These are phyloP conservation scores for Rauvolfia tetraphylla DNA, from an alignment of 257 asterid species.

Conservation along the genomic window DNA sequence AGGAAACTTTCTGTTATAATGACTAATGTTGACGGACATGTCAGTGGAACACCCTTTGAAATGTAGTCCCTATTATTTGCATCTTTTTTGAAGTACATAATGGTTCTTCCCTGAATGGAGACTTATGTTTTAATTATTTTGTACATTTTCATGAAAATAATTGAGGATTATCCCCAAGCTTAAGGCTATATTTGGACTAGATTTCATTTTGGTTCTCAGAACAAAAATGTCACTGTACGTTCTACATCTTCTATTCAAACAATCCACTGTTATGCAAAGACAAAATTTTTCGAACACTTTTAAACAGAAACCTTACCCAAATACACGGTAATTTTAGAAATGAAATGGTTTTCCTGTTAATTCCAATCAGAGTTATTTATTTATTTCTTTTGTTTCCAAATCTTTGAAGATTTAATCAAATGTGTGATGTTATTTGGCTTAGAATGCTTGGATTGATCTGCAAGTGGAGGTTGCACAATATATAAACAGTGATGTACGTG, in stretches of 20 bases:
- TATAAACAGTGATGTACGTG: conserved; percentile 79
- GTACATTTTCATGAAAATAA: not conserved
- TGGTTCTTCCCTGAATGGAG: not conserved
- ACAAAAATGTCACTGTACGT: no score
- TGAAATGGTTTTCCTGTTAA: not conserved
- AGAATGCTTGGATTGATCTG: conserved; percentile 65
- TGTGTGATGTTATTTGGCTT: conserved; percentile 12
- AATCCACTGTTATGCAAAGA: no score
- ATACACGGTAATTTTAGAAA: not conserved
- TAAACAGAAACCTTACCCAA: no score
- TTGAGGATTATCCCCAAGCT: not conserved
- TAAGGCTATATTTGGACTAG: no score
- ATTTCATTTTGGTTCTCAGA: no score
- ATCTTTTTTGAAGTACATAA: not conserved
- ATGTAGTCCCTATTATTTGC: not conserved
- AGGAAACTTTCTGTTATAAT: not conserved
- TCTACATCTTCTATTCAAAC: no score
- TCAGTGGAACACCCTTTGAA: not conserved
- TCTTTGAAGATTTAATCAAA: not conserved
- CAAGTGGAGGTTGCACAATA: conserved; percentile 85
- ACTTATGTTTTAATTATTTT: not conserved
- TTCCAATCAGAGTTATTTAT: not conserved
- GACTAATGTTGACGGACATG: not conserved
- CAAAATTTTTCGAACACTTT: no score
- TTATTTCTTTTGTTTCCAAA: not conserved